Evolutionary conservation across 805 yeast species (phyloP).

Genomic region (Torulaspora delbrueckii): DNA sequence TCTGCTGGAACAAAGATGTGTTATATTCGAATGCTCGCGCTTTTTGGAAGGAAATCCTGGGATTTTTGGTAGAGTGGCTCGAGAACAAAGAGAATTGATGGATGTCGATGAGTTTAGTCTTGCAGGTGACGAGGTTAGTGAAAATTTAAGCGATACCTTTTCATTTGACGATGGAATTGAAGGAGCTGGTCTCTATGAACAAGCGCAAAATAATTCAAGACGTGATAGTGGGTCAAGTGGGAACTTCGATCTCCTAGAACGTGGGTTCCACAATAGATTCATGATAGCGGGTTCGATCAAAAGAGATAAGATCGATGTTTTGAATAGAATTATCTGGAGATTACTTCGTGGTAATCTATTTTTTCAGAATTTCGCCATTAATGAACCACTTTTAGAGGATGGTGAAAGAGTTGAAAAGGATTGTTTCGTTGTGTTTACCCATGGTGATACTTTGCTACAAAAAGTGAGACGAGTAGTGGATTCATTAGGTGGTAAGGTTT

Average conservation of each 20-base stretch:
- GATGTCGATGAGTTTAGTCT: slow-evolving; percentile 27
- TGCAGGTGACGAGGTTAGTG: slow-evolving; percentile 18
- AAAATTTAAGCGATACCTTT: slow-evolving; percentile 26
- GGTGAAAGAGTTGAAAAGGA: slow-evolving; percentile 57
- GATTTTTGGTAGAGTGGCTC: slow-evolving; percentile 24
- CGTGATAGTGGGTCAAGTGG: slow-evolving; percentile 15
- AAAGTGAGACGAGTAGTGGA: slow-evolving; percentile 81
- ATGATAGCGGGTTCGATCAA: slow-evolving; percentile 71
- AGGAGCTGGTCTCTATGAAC: slow-evolving; percentile 11
- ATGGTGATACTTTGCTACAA: slow-evolving; percentile 69
- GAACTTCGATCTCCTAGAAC: slow-evolving; percentile 39
- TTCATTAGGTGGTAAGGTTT: slow-evolving; percentile 76
- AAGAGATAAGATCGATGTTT: slow-evolving; percentile 59
- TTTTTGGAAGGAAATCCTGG: slow-evolving; percentile 43
- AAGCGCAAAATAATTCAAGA: slow-evolving; percentile 6
- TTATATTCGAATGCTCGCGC: slow-evolving; percentile 44
- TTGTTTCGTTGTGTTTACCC: slow-evolving; percentile 85
- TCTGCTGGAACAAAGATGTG: slow-evolving; percentile 67
- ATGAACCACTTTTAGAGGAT: slow-evolving; percentile 62
- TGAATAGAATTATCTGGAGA: slow-evolving; percentile 88
- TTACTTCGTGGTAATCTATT: slow-evolving; percentile 87
- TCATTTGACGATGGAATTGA: slow-evolving; percentile 19
- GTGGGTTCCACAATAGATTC: slow-evolving; percentile 34
- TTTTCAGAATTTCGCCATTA: slow-evolving; percentile 67
- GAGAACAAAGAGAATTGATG: slow-evolving; percentile 15